phyloP scores from a whole-genome alignment of 2,329 filamentous ascomycete species.

The Sporothrix euskadiensis region DNA sequence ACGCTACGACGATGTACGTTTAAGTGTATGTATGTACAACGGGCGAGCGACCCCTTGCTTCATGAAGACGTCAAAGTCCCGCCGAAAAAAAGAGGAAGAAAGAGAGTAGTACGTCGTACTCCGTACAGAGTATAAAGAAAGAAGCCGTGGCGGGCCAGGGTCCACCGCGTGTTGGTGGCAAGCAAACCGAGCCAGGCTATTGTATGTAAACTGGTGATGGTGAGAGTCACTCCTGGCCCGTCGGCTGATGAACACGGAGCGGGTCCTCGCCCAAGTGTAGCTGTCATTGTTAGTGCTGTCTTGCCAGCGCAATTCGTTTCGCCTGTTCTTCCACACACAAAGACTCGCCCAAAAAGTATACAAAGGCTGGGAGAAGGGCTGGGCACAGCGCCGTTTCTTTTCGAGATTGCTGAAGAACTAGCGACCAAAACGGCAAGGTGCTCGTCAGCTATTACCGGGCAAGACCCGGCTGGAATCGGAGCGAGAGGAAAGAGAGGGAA shows the following conservation, averaged over 20 bases:
- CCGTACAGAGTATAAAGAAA: not conserved
- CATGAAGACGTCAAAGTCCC: not conserved
- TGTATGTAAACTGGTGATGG: not conserved
- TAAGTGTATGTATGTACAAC: not conserved
- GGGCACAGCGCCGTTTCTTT: not conserved
- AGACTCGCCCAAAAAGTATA: not conserved
- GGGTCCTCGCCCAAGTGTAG: not conserved
- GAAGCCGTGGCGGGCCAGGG: not conserved
- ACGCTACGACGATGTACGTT: not conserved
- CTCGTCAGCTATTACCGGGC: constrained; percentile 21
- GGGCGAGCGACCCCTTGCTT: not conserved
- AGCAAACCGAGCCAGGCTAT: not conserved
- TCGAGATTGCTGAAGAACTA: constrained; percentile 21
- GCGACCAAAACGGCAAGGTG: constrained; percentile 22
- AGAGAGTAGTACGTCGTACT: not conserved
- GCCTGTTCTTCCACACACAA: not conserved
- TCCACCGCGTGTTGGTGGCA: not conserved
- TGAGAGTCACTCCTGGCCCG: not conserved
- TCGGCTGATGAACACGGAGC: constrained; percentile 13
- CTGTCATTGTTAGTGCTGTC: not conserved
- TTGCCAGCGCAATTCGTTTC: not conserved
- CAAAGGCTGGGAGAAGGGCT: not conserved
- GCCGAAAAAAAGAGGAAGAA: not conserved
- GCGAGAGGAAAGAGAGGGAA: constrained; percentile 1
- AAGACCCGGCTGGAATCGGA: constrained; percentile 26